Conservation (phyloP, 805 yeast species). For the Metschnikowia bowlesiae region DNA sequence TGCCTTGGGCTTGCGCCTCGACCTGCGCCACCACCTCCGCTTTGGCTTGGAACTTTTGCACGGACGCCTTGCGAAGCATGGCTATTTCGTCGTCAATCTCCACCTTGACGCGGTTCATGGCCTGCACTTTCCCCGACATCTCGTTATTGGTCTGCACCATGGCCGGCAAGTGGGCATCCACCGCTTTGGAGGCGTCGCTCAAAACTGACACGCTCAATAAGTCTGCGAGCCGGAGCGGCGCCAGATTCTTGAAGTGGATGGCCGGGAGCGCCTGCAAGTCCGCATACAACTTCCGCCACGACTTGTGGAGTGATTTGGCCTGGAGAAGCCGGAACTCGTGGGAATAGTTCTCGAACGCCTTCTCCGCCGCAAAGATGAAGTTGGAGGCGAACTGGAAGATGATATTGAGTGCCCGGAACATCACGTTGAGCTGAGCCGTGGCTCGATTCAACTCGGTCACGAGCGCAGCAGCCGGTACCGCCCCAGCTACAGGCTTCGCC, state of each 20-base stretch:
- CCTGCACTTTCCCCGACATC: slow-evolving; percentile 32
- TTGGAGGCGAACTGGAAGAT: slow-evolving; percentile 47
- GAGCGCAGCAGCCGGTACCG: not conserved
- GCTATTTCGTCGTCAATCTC: slow-evolving; percentile 41
- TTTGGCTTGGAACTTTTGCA: slow-evolving; percentile 15
- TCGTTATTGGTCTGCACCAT: slow-evolving; percentile 27
- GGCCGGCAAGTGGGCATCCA: slow-evolving; percentile 26
- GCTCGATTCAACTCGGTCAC: slow-evolving; percentile 10
- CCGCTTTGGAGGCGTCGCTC: slow-evolving; percentile 9
- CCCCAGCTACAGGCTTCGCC: not conserved
- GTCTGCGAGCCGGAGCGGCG: slow-evolving; percentile 19
- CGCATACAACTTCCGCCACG: slow-evolving; percentile 31
- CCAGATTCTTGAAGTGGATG: slow-evolving; percentile 24
- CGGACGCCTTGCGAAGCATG: slow-evolving; percentile 35
- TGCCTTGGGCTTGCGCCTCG: not conserved
- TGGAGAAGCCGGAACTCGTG: slow-evolving; percentile 35
- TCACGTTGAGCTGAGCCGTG: slow-evolving; percentile 32
- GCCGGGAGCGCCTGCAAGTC: slow-evolving; percentile 34
- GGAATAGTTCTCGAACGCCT: slow-evolving; percentile 37
- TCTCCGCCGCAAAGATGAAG: slow-evolving; percentile 48
- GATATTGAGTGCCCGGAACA: slow-evolving; percentile 45
- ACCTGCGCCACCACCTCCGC: not conserved
- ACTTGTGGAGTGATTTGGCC: slow-evolving; percentile 37
- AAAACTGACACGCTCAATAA: not conserved
- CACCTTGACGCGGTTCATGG: slow-evolving; percentile 33